Evolutionary conservation across 1,284 basidiomycete genomes (phyloP), one percentile per base, ranked within the genome.

Genomic region (Termitomyces sp.): DNA sequence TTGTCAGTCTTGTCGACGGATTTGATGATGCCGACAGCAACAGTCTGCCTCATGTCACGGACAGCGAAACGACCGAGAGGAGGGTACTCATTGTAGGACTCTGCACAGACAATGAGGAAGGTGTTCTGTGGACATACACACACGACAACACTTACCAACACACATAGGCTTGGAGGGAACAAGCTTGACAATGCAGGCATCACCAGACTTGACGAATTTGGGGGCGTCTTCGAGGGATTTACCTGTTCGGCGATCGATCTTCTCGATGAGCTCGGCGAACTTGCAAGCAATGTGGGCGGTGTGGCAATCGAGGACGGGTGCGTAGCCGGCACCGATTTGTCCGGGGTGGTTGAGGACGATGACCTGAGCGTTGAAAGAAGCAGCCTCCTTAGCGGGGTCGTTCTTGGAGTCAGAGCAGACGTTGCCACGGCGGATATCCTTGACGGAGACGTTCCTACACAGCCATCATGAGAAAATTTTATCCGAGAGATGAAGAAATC

Each of bases 261-360:
- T 98, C 84, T 97, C 93, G 68, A 94, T 81, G 73, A 97, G 86
- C 74, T 96, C 93, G 64, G 93, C 82, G 79, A 99, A 99, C 81
- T 97, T 97, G 91, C 97, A 99, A 63, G 97, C 97, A 74, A 99
- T 99, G 86, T 97, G 96, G 71, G 96, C 94, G 62, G 96, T 99
- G 88, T 99, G 96, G 81, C 96, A 99, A 81, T 99, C 96, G 65
- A 99, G 88, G 58, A 99, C 96, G 57, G 96, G 96, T 51, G 96
- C 93, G 74, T 97, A 96, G 64, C 93, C 93, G 66, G 92, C 92
- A 78, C 93, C 91, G 72, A 99, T 98, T 78, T 99, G 97, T 82
- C 97, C 97, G 59, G 97, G 97, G 88, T 99, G 97, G 86, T 99
- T 99, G 75, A 99, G 91, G 72, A 99, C 93, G 72, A 99, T 99